phyloP scores from a whole-genome alignment of 768 basidiomycete genomes.

The Russula emetica region DNA sequence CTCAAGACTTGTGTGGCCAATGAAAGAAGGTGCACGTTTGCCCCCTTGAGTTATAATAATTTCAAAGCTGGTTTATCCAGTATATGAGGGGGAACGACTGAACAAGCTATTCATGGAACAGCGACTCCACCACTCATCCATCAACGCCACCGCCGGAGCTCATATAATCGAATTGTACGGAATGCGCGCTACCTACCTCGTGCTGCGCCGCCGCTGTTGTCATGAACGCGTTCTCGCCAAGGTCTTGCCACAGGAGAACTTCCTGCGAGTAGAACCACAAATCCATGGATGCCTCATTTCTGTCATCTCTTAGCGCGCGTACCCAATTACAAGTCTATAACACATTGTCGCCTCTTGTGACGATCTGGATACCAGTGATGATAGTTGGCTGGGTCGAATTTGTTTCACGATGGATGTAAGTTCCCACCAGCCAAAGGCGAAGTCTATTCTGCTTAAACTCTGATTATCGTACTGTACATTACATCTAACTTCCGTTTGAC shows the following conservation, averaged over 20 bases:
- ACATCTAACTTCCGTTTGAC: background rate
- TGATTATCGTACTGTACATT: background rate
- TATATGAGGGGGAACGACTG: conserved; percentile 60
- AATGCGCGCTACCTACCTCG: background rate
- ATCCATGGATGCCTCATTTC: background rate
- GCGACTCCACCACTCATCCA: conserved; percentile 45
- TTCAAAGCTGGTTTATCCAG: conserved; percentile 19
- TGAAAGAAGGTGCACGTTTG: too few species aligned
- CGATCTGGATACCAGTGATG: background rate
- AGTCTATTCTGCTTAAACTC: background rate
- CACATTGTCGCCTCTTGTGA: background rate
- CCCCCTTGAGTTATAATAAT: background rate
- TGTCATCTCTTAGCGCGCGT: background rate
- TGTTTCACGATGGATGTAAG: background rate
- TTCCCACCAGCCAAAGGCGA: background rate
- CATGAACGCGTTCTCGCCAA: conserved; percentile 37
- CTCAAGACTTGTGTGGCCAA: conserved; percentile 37
- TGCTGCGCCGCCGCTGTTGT: conserved; percentile 35
- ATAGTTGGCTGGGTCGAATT: background rate
- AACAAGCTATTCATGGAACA: conserved; percentile 41
- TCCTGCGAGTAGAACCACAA: background rate
- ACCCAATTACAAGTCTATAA: background rate
- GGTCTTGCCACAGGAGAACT: background rate
- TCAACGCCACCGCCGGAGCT: conserved; percentile 43
- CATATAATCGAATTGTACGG: conserved; percentile 40